Percentiles rank a stretch among this genome's conserved stretches.
These are phyloP conservation scores for Ophiostoma pallidulum DNA, from an alignment of 2,329 filamentous ascomycete genomes.

Conservation along the genomic window DNA sequence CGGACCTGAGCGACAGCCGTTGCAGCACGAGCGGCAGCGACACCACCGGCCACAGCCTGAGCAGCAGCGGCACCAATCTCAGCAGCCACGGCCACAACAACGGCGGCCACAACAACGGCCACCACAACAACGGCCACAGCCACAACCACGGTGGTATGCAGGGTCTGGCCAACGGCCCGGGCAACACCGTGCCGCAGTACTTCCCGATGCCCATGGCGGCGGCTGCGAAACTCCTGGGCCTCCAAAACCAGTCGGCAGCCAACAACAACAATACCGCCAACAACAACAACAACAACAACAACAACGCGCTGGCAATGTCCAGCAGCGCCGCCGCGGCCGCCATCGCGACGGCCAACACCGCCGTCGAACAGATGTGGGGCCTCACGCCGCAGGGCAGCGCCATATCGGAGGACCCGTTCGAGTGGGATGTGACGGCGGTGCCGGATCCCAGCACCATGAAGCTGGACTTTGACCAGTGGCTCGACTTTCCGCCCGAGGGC, in stretches of 20 bases:
- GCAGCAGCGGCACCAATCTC: not conserved
- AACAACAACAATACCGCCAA: constrained; percentile 16
- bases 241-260: not conserved
- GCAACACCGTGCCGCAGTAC: not conserved
- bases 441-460: constrained; percentile 29
- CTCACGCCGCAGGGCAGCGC: constrained; percentile 38
- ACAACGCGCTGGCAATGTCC: constrained; percentile 24
- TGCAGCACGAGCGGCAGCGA: constrained; percentile 1
- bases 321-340: constrained; percentile 26
- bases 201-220: constrained; percentile 1
- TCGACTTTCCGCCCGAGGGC: constrained; percentile 46
- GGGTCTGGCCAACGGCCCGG: not conserved
- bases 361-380: constrained; percentile 29
- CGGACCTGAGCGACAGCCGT: no score
- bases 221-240: constrained; percentile 1
- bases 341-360: constrained; percentile 27
- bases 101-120: not conserved
- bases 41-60: constrained; percentile 11
- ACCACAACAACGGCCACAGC: not conserved
- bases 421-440: constrained; percentile 43
- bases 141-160: not conserved
- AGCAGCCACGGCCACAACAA: not conserved
- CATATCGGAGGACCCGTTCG: constrained; percentile 35
- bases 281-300: no score
- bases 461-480: constrained; percentile 50